Evolutionary conservation across 1,139 yeast genomes (phyloP).

Genomic region (Yamadazyma membranifaciens): DNA sequence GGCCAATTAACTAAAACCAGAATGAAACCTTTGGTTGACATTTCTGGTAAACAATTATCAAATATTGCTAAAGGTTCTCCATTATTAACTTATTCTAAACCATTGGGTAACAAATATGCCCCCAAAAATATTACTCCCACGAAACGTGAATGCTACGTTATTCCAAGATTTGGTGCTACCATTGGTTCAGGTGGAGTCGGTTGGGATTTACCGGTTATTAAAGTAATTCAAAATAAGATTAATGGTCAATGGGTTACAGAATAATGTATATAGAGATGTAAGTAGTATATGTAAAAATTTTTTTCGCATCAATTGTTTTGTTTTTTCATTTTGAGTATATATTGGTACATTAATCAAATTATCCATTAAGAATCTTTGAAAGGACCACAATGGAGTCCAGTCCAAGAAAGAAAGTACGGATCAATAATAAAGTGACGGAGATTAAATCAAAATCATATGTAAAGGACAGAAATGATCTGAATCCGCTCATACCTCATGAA

Average conservation of each 20-base stretch:
- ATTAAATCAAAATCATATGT: conserved; percentile 4
- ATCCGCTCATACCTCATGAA: conserved; percentile 48
- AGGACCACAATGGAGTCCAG: conserved; percentile 2
- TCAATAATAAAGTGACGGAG: conserved; percentile 14
- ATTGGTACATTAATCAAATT: too few species aligned
- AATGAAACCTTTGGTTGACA: conserved; percentile 74
- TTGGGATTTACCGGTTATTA: conserved; percentile 87
- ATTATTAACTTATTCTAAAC: conserved; percentile 81
- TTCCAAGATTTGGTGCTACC: conserved; percentile 86
- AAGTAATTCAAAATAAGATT: conserved; percentile 67
- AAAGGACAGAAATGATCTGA: neutral
- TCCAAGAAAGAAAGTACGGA: conserved; percentile 14
- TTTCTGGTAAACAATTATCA: conserved; percentile 70
- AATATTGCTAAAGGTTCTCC: conserved; percentile 75
- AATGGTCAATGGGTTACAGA: conserved; percentile 56
- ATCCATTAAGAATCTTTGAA: too few species aligned
- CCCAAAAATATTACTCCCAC: conserved; percentile 64
- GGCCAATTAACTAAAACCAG: conserved; percentile 49
- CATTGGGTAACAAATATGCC: conserved; percentile 86
- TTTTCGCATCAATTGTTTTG: conserved; percentile 7
- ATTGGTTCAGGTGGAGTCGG: conserved; percentile 84
- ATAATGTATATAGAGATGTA: conserved; percentile 15
- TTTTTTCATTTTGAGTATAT: neutral
- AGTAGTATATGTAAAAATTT: neutral
- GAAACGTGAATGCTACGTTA: conserved; percentile 82